A percentile compares a stretch with the other conserved stretches of the same genome.
Evolutionary conservation across 2,329 filamentous ascomycete species (phyloP).

Genomic region (Botrytis paeoniae): DNA sequence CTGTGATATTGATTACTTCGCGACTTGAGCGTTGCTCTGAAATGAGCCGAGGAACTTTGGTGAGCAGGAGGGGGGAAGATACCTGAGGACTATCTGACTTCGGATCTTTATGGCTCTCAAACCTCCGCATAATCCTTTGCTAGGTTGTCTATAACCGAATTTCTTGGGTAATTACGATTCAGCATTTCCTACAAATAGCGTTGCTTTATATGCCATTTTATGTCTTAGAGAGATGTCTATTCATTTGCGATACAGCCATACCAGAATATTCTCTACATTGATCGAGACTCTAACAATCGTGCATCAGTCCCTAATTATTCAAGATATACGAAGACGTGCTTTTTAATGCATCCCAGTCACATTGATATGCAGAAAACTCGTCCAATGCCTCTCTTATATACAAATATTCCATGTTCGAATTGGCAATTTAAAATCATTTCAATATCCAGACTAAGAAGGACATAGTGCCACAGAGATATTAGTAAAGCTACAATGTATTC

Average conservation of each 20-base stretch:
- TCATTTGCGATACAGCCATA: background rate
- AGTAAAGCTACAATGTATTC: background rate
- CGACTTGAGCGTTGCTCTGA: background rate
- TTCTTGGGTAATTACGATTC: background rate
- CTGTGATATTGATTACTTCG: background rate
- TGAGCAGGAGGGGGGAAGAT: background rate
- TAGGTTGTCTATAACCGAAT: too few species aligned
- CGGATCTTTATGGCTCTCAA: too few species aligned
- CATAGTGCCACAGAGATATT: background rate
- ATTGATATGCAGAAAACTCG: background rate
- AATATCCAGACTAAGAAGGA: background rate
- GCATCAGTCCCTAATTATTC: too few species aligned
- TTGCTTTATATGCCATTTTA: background rate
- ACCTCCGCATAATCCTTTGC: background rate
- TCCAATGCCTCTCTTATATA: background rate
- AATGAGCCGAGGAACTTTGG: background rate
- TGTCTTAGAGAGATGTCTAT: background rate
- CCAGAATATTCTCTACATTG: background rate
- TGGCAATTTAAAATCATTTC: background rate
- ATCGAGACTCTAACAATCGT: background rate
- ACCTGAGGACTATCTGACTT: background rate
- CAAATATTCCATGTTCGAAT: background rate
- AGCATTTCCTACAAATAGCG: background rate
- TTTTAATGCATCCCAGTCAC: background rate
- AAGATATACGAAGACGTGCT: background rate